Conservation (phyloP, 163 green algal species). For the Coccomyxa subellipsoidea region DNA sequence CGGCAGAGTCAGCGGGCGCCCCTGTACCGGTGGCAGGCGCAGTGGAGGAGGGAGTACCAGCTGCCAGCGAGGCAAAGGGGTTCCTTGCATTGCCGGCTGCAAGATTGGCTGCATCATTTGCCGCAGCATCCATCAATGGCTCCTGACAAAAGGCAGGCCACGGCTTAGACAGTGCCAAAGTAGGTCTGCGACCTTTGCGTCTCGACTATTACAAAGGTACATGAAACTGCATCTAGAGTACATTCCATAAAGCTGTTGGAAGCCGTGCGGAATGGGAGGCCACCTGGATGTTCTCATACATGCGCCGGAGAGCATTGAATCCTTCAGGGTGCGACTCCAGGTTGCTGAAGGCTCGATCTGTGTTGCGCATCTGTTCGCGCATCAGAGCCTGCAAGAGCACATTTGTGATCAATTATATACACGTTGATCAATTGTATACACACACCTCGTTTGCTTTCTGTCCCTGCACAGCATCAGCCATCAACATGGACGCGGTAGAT, state of each 20-base stretch:
- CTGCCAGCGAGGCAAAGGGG: slow-evolving; percentile 78
- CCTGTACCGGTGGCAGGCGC: slow-evolving; percentile 6
- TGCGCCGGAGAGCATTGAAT: slow-evolving; percentile 91
- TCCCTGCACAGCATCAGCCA: too few species aligned
- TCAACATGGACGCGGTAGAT: too few species aligned
- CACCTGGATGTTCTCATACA: slow-evolving; percentile 89
- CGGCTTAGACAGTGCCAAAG: too few species aligned
- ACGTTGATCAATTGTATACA: too few species aligned
- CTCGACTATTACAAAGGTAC: too few species aligned
- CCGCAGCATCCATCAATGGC: slow-evolving; percentile 74
- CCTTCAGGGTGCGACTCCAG: slow-evolving; percentile 92
- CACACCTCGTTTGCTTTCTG: too few species aligned
- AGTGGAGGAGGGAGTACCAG: not conserved
- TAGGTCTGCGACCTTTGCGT: too few species aligned
- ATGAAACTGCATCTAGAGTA: too few species aligned
- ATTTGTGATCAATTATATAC: too few species aligned
- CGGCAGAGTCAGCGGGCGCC: not conserved
- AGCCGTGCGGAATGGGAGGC: too few species aligned
- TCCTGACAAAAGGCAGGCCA: slow-evolving; percentile 67
- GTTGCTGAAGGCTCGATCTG: slow-evolving; percentile 87
- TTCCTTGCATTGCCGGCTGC: slow-evolving; percentile 40
- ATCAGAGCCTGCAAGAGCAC: slow-evolving; percentile 65
- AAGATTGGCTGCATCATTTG: not conserved
- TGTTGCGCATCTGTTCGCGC: slow-evolving; percentile 91
- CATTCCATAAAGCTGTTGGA: too few species aligned